Conservation (phyloP, 805 yeast genomes). For the Candida vaughaniae region DNA sequence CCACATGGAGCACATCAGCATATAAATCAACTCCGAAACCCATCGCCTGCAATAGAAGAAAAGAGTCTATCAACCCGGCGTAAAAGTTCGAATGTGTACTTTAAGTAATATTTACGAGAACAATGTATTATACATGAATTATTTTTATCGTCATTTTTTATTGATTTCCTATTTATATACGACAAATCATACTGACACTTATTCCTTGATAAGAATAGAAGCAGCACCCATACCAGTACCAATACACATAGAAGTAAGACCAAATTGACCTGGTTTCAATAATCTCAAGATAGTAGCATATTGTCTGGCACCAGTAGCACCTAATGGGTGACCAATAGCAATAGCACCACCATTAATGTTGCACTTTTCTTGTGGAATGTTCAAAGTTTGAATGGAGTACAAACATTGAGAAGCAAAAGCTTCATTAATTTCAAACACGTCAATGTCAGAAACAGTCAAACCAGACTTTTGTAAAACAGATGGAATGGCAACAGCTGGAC, state of each 20-base stretch:
- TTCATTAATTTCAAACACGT: conserved; percentile 87
- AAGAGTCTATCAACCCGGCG: conserved; percentile 12
- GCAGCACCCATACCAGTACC: conserved; percentile 99
- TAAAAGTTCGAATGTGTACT: conserved; percentile 26
- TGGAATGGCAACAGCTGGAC: conserved; percentile 96
- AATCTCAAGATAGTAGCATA: conserved; percentile 84
- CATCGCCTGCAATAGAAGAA: conserved; percentile 11
- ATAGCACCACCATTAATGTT: conserved; percentile 97
- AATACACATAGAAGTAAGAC: conserved; percentile 94
- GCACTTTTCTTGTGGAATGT: conserved; percentile 60
- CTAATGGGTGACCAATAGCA: conserved; percentile 88
- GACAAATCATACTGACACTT: too few relatives aligned
- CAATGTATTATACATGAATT: too few relatives aligned
- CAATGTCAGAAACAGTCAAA: conserved; percentile 61
- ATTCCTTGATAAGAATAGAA: conserved; percentile 78
- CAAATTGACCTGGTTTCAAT: conserved; percentile 75
- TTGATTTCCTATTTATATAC: too few relatives aligned
- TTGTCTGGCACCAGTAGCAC: conserved; percentile 78
- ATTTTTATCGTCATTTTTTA: too few relatives aligned
- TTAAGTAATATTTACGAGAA: conserved; percentile 16
- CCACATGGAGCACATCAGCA: conserved; percentile 54
- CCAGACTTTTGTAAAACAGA: conserved; percentile 63
- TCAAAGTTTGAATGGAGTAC: conserved; percentile 63
- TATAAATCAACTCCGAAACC: conserved; percentile 11
- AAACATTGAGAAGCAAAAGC: conserved; percentile 96